Evolutionary conservation across 2,329 filamentous ascomycete species (phyloP), one percentile per base, ranked within the genome.

Genomic region (Ophiocordyceps sinensis): DNA sequence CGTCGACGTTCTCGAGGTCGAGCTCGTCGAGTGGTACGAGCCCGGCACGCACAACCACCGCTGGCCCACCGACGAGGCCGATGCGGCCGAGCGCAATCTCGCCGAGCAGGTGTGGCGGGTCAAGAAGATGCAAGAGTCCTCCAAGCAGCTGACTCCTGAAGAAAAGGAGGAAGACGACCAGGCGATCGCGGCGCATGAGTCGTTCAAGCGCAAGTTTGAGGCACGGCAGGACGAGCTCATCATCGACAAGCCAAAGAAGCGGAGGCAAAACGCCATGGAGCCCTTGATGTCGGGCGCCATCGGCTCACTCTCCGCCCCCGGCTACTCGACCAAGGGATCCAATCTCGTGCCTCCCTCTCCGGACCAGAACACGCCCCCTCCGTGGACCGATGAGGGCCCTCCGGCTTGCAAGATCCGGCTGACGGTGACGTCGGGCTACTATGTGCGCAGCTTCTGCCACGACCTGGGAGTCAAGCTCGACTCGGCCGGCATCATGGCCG

Each of bases 361-460:
- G 0, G 61, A 63, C 36, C 54, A 65, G 23, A 58, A 66, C 53
- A 64, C 68, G 1, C 70, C 72, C 6, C 67, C 70, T 7, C 72
- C 73, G 0, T 77, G 74, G 74, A 67, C 64, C 32, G 74, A 68
- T 56, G 65, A 78, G 53, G 76, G 73, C 0, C 78, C 86, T 1
- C 77, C 89, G 1, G 91, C 89, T 1, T 84, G 77, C 38, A 82
- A 77, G 54, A 77, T 98, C 44, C 79, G 83, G 43, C 86, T 98
- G 76, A 94, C 85, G 1, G 89, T 95, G 40, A 87, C 87, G 2
- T 94, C 87, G 0, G 91, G 91, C 32, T 98, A 95, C 68, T 98
- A 98, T 60, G 88, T 98, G 13, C 82, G 91, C 47, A 93, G 84
- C 43, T 77, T 98, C 50, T 88, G 86, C 52, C 87, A 96, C 57